phyloP scores from a whole-genome alignment of 352 stramenopile species.

The Phytophthora uliginosa region DNA sequence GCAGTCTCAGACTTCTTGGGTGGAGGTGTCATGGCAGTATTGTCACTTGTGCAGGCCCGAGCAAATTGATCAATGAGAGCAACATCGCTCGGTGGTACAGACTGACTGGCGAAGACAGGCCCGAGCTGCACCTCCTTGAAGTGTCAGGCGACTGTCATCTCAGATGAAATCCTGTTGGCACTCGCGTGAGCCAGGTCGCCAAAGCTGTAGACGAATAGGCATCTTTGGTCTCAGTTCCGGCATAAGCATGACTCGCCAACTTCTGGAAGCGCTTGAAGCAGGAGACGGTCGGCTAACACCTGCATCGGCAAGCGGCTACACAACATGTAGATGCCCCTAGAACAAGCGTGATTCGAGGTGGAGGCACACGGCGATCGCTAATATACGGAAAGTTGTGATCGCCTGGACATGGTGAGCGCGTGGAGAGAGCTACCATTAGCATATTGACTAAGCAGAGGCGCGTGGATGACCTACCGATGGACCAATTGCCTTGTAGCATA shows the following conservation, averaged over 20 bases:
- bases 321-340: conserved; percentile 1
- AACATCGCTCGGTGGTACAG: conserved; percentile 12
- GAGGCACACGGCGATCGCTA: background rate
- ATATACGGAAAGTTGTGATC: background rate
- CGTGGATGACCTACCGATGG: conserved; percentile 11
- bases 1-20: conserved; percentile 22
- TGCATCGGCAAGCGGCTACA: background rate
- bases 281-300: background rate
- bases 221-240: background rate
- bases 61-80: conserved; percentile 33
- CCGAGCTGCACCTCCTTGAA: background rate
- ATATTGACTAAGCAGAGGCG: conserved; percentile 16
- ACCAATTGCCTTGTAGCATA: conserved; percentile 23
- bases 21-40: conserved; percentile 16
- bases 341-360: background rate
- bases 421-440: conserved; percentile 2
- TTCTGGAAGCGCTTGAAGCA: background rate
- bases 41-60: conserved; percentile 12
- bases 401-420: conserved; percentile 2
- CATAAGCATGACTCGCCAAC: background rate
- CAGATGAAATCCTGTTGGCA: conserved; percentile 12
- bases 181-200: conserved; percentile 21
- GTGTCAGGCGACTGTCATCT: background rate
- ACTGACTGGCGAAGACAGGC: conserved; percentile 8
- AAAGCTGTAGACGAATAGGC: conserved; percentile 19